phyloP scores from a whole-genome alignment of 345 rosid genomes.

The Psidium guajava region DNA sequence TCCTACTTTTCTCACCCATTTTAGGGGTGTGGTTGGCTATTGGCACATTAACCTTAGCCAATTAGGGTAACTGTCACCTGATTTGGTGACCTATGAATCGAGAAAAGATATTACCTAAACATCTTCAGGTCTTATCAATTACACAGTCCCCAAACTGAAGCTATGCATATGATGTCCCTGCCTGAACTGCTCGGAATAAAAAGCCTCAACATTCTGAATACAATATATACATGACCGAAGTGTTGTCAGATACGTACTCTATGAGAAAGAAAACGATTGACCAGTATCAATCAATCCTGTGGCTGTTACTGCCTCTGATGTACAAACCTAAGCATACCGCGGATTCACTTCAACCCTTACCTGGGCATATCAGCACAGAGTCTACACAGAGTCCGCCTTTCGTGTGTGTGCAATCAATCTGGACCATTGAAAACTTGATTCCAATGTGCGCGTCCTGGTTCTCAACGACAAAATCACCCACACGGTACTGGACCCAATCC shows the following conservation, averaged over 20 bases:
- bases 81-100: background rate
- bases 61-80: background rate
- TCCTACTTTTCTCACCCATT: background rate
- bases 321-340: background rate
- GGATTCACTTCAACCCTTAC: background rate
- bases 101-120: background rate
- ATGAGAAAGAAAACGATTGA: background rate
- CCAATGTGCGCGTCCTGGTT: background rate
- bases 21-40: background rate
- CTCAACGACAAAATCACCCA: constrained; percentile 16
- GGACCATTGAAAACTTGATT: constrained; percentile 26
- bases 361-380: constrained; percentile 13
- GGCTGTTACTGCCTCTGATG: background rate
- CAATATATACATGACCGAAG: background rate
- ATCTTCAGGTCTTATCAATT: background rate
- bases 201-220: background rate
- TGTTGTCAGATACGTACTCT: background rate
- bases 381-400: constrained; percentile 29
- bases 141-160: background rate
- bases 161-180: background rate
- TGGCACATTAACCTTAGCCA: background rate
- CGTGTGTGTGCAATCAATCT: constrained; percentile 31
- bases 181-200: background rate
- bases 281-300: background rate
- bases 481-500: constrained; percentile 19